These are phyloP conservation scores for Hemileia vastatrix DNA, from an alignment of 1,284 basidiomycete genomes.

Conservation along the genomic window DNA sequence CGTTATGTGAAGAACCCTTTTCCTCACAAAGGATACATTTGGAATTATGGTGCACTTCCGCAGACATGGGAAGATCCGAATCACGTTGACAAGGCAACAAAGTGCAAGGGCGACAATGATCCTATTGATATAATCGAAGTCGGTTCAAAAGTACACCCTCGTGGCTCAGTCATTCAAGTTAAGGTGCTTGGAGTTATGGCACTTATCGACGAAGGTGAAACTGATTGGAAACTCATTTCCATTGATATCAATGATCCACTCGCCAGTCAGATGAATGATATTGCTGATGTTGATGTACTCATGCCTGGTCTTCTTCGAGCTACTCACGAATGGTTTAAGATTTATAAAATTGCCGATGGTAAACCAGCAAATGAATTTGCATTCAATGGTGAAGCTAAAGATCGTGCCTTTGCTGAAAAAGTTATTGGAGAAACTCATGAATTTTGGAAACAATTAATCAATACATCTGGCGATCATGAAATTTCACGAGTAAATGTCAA, in stretches of 20 bases:
- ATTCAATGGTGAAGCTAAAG: background rate
- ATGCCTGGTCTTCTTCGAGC: background rate
- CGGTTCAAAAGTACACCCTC: background rate
- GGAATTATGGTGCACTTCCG: background rate
- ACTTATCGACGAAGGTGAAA: background rate
- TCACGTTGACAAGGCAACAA: background rate
- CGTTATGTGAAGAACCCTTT: too few relatives aligned
- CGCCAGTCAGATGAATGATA: background rate
- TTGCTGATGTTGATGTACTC: background rate
- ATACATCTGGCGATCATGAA: too few relatives aligned
- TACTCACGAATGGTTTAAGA: background rate
- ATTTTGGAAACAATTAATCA: background rate
- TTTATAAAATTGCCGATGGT: constrained; percentile 2
- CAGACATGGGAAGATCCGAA: background rate
- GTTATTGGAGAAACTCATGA: background rate
- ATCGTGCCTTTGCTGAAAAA: background rate
- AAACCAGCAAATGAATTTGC: background rate
- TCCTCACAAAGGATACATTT: background rate
- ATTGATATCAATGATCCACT: background rate
- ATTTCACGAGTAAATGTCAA: too few relatives aligned
- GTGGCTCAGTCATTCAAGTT: background rate
- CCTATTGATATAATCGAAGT: background rate
- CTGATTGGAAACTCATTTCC: background rate
- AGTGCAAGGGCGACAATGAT: background rate
- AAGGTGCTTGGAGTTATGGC: background rate